These are phyloP conservation scores for Diaporthe sp. DNA, from an alignment of 2,329 filamentous ascomycete genomes.

Conservation along the genomic window DNA sequence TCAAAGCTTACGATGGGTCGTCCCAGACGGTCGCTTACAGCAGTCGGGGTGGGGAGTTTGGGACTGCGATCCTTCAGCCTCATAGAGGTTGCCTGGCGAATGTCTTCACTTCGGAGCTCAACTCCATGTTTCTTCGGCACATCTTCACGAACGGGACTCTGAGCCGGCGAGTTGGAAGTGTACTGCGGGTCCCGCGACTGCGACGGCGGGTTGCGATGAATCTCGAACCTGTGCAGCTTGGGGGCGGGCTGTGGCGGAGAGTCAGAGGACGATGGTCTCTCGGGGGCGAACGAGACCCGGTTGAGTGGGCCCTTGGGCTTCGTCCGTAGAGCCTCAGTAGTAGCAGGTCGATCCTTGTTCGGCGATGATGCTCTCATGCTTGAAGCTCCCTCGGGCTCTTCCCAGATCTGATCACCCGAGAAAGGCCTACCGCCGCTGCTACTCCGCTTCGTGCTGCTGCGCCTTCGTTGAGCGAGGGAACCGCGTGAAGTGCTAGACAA, in stretches of 20 bases:
- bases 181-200: conserved; percentile 88
- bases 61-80: conserved; percentile 86
- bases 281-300: conserved; percentile 67
- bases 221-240: conserved; percentile 68
- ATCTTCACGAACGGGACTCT: conserved; percentile 46
- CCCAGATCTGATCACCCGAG: conserved; percentile 86
- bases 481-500: conserved; percentile 53
- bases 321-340: conserved; percentile 62
- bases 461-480: conserved; percentile 61
- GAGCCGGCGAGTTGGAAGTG: conserved; percentile 70
- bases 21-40: conserved; percentile 90
- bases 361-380: conserved; percentile 43
- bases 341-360: conserved; percentile 40
- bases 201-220: conserved; percentile 84
- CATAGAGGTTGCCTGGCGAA: conserved; percentile 91
- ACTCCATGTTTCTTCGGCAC: conserved; percentile 79
- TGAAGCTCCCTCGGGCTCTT: conserved; percentile 77
- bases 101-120: conserved; percentile 88
- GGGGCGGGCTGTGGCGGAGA: conserved; percentile 53
- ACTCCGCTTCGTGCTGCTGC: conserved; percentile 77
- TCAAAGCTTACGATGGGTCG: conserved; percentile 98
- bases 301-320: conserved; percentile 76
- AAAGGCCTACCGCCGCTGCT: conserved; percentile 79
- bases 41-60: conserved; percentile 88
- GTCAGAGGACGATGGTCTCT: conserved; percentile 51